Base-by-base conservation (phyloP, 768 basidiomycete genomes). In the Fistulinella prunicolor region DNA sequence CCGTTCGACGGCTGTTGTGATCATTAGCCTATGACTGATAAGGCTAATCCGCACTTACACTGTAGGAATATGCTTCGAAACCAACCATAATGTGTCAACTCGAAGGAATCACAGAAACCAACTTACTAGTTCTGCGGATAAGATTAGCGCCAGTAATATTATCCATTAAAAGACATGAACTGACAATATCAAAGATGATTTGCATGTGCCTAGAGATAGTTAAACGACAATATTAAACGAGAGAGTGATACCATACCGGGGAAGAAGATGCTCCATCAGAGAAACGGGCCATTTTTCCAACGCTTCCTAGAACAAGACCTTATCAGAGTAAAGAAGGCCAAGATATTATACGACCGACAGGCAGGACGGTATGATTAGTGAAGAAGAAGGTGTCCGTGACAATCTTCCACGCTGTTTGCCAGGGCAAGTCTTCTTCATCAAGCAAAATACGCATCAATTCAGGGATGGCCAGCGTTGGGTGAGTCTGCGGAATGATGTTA, bases 331-430 rank as follows among this genome's bases (percentile, higher is more conserved):
- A 23, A 2, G 12, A 46, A n/a, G n/a, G 32, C 19, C n/a, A 9
- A 52, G 32, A 20, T 32, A 32, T 3, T 4, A 17, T 13, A 38
- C 32, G 41, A 77, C 81, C 58, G 34, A 86, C 91, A 20, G 92
- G 89, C 24, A 96, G 74, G 24, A 98, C 94, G 8, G 90, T 93
- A 68, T 93, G 94, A 66, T 95, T 96, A 9, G 94, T 97, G 73
- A 93, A 98, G 69, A 89, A 93, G 74, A 96, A 94, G 3, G 89
- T 92, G 63, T 86, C 86, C 44, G 83, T 90, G 38, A 86, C 83
- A 57, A 98, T 91, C 20, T 75, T 67, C 96, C 96, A 99, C 4
- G 96, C 94, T 14, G 68, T 58, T 53, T 82, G 80, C 89, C 93
- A 99, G 2, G 71, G 57, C 17, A 94, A 61, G 29, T 94, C 90